Base-by-base conservation (phyloP, 2,329 filamentous ascomycete species). In the Periconia sp. region DNA sequence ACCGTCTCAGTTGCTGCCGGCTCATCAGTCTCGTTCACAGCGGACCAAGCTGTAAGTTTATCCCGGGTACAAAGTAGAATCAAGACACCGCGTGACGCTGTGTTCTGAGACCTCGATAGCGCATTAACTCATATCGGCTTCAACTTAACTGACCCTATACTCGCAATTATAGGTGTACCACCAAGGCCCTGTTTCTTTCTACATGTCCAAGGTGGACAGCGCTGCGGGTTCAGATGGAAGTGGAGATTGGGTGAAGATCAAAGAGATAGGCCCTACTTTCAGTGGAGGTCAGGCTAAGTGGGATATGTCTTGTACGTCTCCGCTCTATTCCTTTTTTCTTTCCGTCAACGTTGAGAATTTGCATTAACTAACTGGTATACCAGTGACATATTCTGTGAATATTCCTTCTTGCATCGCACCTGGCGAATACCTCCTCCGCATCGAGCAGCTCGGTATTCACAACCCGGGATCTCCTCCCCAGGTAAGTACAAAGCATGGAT, bases 391-490 rank as follows among this genome's bases (percentile, higher is more conserved):
- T 56, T 60, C 61, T 10, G 75, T 72, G 49, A 71, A 62, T 6
- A 72, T 81, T 35, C 78, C 79, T 7, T 66, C 62, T 6, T 73
- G 72, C 43, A 65, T 75, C 6, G 70, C 78, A 3, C 63, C 72
- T 18, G 78, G 78, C 20, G 70, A 81, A 53, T 80, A 81, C 60
- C 71, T 81, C 17, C 67, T 81, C 37, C 73, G 79, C 20, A 74
- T 77, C 49, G 79, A 81, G 65, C 78, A 80, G 55, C 77, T 81
- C 49, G 78, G 67, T 11, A 72, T 81, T 27, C 77, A 79, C 64
- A 75, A 76, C 58, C 76, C 74, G 6, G 62, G 65, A 18, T 47
- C 49, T 2, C 51, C 59, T 19, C 64, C 65, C n/a, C 33, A 37
- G 13, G 23, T 27, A 27, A 27, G 23, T 27, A 8, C 23, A 27